Percentiles rank a stretch among this genome's conserved stretches.
Conservation (phyloP, 2,329 filamentous ascomycete species). For the Scytalidium sp. region DNA sequence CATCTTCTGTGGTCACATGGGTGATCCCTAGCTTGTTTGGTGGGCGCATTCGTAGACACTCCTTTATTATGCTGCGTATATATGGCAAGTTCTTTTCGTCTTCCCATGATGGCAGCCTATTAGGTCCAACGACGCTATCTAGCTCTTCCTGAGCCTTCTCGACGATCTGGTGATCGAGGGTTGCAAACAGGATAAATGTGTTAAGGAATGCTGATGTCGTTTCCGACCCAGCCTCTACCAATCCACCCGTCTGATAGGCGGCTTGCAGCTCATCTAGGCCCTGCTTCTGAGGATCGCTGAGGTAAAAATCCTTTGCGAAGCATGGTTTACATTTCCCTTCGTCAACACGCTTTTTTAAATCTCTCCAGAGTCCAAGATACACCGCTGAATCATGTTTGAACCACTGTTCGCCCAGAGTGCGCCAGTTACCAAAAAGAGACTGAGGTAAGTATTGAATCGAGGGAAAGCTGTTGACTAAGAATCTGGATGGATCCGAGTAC, state of each 20-base stretch:
- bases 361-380: slow-evolving; percentile 33
- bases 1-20: slow-evolving; percentile 28
- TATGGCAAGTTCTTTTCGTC: slow-evolving; percentile 38
- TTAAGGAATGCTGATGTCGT: slow-evolving; percentile 27
- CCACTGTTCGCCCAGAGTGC: slow-evolving; percentile 9
- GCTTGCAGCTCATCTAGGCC: slow-evolving; percentile 41
- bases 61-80: slow-evolving; percentile 37
- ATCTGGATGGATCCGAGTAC: slow-evolving; percentile 35
- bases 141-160: slow-evolving; percentile 36
- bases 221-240: slow-evolving; percentile 37
- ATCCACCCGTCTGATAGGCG: slow-evolving; percentile 40
- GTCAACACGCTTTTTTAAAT: slow-evolving; percentile 29
- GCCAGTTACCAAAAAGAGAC: slow-evolving; percentile 20
- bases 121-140: slow-evolving; percentile 33
- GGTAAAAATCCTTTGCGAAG: slow-evolving; percentile 40
- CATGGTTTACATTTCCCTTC: slow-evolving; percentile 34
- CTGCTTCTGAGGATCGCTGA: slow-evolving; percentile 33
- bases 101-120: slow-evolving; percentile 31
- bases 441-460: slow-evolving; percentile 24
- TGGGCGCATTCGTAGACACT: slow-evolving; percentile 39
- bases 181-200: slow-evolving; percentile 33
- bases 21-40: slow-evolving; percentile 23
- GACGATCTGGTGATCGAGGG: slow-evolving; percentile 32
- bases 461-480: slow-evolving; percentile 32
- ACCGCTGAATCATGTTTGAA: slow-evolving; percentile 16